Evolutionary conservation across 2,329 filamentous ascomycete species (phyloP), one percentile per base, ranked within the genome.

Genomic region (Pseudogymnoascus pannorum): DNA sequence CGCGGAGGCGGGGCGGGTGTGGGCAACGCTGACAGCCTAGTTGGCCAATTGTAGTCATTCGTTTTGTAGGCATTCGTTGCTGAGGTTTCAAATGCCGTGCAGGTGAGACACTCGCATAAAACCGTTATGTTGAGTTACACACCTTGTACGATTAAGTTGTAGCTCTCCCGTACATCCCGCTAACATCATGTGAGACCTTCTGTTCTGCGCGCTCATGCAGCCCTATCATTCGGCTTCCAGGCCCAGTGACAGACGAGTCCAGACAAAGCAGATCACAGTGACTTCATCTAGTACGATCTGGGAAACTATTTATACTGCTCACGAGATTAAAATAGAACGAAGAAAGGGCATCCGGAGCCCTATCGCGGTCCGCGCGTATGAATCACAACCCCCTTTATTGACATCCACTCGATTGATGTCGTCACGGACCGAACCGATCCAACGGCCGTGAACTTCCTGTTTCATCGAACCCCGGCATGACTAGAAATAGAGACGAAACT

Each of bases 321-420:
- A 54, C 48, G 48, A 54, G 48, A 54, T 54, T 54, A 54, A 54
- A 54, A 54, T 54, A 54, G 48, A 54, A 31, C 48, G 16, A 26
- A 9, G 11, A 16, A 54, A 54, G 48, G 48, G 48, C 26, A 54
- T 9, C 26, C 26, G 26, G 48, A 54, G 26, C 48, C 48, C 48
- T 33, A 20, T 14, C 9, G 9, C 48, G 48, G 48, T 54, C 48
- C 26, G 48, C 48, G 48, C 48, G 48, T 31, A 54, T 54, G 48
- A 54, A 54, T 54, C 48, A 54, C 48, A 54, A 54, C 31, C 48
- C 48, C 48, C 24, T 54, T 54, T 14, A 18, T 20, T 31, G 5
- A 31, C 9, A 33, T 31, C 48, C 9, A 26, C n/a, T 33, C 26
- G 48, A 54, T 54, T 5, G 26, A 20, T 54, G 26, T 54, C 16